Base-by-base conservation (phyloP, 257 asterid genomes). In the Plantago ovata region DNA sequence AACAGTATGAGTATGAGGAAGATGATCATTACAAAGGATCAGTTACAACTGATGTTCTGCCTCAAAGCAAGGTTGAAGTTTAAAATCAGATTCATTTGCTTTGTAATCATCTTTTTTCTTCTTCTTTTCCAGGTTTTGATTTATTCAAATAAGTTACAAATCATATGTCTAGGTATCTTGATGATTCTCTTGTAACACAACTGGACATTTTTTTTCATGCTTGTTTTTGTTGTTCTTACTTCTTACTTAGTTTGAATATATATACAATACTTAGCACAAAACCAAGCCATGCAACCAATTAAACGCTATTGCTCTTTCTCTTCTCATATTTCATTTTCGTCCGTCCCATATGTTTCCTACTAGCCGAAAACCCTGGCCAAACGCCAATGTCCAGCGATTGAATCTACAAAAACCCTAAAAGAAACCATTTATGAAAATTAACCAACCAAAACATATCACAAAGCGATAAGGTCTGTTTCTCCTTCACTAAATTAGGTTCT, bases 21-120 rank as follows among this genome's bases (percentile, higher is more conserved):
- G 21, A 49, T 18, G 82, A 56, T 60, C 59, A 49, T 61, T 60
- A 56, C 16, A 85, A 69, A 65, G 69, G 68, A 39, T 32, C 76
- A 14, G 75, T 48, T 58, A 22, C 60, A 45, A 61, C 56, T 18
- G 70, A 60, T 7, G 77, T 58, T 66, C 33, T 68, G 21, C 58
- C 68, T 51, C 70, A 65, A 62, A 67, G 41, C 18, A 83, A 71
- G 62, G 32, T 24, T 24, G 73, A 72, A 63, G 81, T 63, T 69
- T 77, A 51, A 66, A 24, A n/a, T 23, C 2, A 14, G 57, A 16
- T 2, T 12, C 12, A 24, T 52, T 50, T 47, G 11, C 44, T 10
- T 6, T 46, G 16, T 6, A 1, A 8, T 10, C 32, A 10, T 47
- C 19, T 9, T 36, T 56, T 10, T 10, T 11, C 39, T 19, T 36